Percentiles rank a stretch among this genome's conserved stretches.
Conservation (phyloP, 2,329 filamentous ascomycete species). For the Fusarium sp. region DNA sequence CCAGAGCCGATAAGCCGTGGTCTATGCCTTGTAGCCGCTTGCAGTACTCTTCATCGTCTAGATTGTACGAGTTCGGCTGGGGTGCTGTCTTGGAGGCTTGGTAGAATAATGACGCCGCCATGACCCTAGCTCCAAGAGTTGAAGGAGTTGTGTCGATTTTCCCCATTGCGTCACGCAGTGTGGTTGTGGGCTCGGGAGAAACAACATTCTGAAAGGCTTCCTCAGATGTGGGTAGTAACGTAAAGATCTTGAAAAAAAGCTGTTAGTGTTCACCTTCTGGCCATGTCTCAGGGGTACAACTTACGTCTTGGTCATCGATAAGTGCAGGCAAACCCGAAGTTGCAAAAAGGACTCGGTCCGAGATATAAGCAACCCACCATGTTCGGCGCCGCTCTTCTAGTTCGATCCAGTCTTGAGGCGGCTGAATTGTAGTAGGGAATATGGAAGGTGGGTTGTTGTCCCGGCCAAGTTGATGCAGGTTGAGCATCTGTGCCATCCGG, state of each 20-base stretch:
- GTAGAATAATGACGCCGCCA: neutral
- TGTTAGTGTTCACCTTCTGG: neutral
- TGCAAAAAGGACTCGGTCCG: neutral
- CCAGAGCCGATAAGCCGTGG: neutral
- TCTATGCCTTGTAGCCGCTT: neutral
- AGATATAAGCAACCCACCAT: neutral
- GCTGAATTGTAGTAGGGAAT: neutral
- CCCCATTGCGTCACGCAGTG: neutral
- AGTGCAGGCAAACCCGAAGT: neutral
- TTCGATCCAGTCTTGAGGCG: neutral
- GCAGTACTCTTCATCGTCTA: neutral
- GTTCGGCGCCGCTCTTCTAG: neutral
- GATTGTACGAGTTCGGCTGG: neutral
- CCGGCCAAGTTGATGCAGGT: neutral
- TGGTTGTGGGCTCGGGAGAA: neutral
- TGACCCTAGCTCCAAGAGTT: neutral
- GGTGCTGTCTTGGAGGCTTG: neutral
- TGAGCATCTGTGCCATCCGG: neutral
- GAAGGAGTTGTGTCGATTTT: neutral
- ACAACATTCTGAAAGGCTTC: neutral
- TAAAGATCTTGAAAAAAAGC: neutral
- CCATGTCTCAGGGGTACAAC: neutral
- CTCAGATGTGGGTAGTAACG: neutral
- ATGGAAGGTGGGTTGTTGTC: neutral
- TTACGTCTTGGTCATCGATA: neutral